Base-by-base conservation (phyloP, 345 rosid species). In the Sonneratia caseolaris region DNA sequence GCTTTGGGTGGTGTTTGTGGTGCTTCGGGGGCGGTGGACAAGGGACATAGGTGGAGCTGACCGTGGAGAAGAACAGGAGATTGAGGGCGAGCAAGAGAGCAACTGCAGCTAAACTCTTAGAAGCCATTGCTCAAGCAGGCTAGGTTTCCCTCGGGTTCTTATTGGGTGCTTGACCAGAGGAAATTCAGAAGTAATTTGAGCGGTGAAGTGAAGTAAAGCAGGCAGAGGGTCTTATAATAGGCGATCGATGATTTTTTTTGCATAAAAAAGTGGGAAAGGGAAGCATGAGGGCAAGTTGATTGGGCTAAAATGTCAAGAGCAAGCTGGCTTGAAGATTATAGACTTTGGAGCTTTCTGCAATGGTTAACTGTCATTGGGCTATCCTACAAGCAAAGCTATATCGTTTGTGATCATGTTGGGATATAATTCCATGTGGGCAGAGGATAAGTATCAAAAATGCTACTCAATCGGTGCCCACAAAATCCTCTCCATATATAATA, bases 51-150 rank as follows among this genome's bases (percentile, higher is more conserved):
- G 64, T 45, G 11, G 82, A 74, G 73, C 64, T 73, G 51, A 73
- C 81, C 74, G 59, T 22, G 27, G 78, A 68, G 74, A 74, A 71
- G 51, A 80, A 66, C 40, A 79, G 70, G 43, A 82, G 66, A 40
- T 76, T 79, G 66, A 62, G 38, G 57, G 68, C 37, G 15, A 82
- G 72, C 35, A 73, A 65, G 59, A 72, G 70, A 13, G 76, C 81
- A 57, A 42, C 66, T 37, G 69, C 47, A 45, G 74, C 16, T 7
- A 66, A 32, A 68, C 56, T 37, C 51, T n/a, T 77, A 0, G 81
- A 73, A 67, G 81, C 81, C 85, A 79, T 76, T 64, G 47, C 48
- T 66, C 18, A 9, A 57, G 2, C 22, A 57, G 1, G 10, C 7
- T 42, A 42, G 59, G n/a, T 7, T 21, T 57, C 64, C 64, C 64